Evolutionary conservation across 2,329 filamentous ascomycete genomes (phyloP).

Genomic region (Aureobasidium musti): DNA sequence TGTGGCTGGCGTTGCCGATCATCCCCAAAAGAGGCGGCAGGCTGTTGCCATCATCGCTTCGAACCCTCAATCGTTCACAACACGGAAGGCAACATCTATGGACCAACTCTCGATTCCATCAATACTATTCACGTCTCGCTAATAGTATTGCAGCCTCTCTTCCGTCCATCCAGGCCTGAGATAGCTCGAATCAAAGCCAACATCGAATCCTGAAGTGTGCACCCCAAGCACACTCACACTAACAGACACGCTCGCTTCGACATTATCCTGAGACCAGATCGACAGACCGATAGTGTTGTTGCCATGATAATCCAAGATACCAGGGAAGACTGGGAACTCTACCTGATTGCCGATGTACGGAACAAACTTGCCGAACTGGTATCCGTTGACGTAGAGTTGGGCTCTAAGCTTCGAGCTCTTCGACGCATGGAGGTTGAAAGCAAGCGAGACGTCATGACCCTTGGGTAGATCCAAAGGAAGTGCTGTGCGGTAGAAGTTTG

Average conservation of each 20-base stretch:
- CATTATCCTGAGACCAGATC: constrained; percentile 61
- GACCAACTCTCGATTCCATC: background rate
- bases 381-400: constrained; percentile 64
- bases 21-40: background rate
- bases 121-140: background rate
- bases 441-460: constrained; percentile 59
- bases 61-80: too few relatives aligned
- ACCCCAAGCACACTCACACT: constrained; percentile 52
- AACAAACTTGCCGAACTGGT: constrained; percentile 61
- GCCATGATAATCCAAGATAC: constrained; percentile 60
- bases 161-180: constrained; percentile 54
- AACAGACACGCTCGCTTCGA: constrained; percentile 51
- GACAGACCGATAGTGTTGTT: constrained; percentile 61
- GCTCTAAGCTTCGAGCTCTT: constrained; percentile 53
- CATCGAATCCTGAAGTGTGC: constrained; percentile 54
- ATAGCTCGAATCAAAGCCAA: constrained; percentile 38
- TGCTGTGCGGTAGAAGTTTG: constrained; percentile 59
- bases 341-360: constrained; percentile 63
- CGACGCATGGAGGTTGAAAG: constrained; percentile 55
- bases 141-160: constrained; percentile 43
- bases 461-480: constrained; percentile 55
- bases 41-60: background rate
- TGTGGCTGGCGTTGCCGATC: background rate
- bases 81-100: background rate
- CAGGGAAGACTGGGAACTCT: constrained; percentile 62